Conservation (phyloP, 2,329 filamentous ascomycete genomes). For the Penicillium sp. region DNA sequence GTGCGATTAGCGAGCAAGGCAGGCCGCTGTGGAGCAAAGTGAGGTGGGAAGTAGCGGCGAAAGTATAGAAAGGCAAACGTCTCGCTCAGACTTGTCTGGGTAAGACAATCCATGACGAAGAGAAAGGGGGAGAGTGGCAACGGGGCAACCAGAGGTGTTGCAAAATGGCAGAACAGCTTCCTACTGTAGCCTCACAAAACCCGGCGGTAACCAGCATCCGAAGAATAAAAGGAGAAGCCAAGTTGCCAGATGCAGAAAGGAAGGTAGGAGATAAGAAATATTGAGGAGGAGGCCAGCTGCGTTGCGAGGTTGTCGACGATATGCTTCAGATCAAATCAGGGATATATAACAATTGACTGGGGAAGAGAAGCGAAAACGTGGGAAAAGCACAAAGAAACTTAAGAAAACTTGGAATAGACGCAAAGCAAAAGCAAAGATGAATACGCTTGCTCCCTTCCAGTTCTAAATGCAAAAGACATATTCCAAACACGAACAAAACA, state of each 20-base stretch:
- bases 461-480: constrained; percentile 30
- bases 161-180: background rate
- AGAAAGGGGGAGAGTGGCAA: background rate
- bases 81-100: constrained; percentile 3
- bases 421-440: constrained; percentile 20
- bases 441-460: constrained; percentile 26
- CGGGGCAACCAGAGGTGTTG: background rate
- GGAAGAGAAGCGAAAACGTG: constrained; percentile 15
- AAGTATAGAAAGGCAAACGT: constrained; percentile 5
- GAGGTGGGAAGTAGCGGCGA: background rate
- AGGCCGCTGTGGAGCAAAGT: constrained; percentile 1
- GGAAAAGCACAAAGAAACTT: constrained; percentile 3
- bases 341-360: constrained; percentile 26
- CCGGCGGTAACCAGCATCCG: background rate
- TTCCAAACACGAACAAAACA: constrained; percentile 24
- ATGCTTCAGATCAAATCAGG: constrained; percentile 31
- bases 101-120: background rate
- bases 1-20: background rate
- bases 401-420: constrained; percentile 12
- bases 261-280: constrained; percentile 21
- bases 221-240: background rate
- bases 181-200: background rate
- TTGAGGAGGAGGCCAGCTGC: constrained; percentile 16
- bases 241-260: constrained; percentile 6
- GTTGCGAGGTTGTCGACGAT: constrained; percentile 17